phyloP scores from a whole-genome alignment of 179 eudicot species.

The Monotropa hypopitys region DNA sequence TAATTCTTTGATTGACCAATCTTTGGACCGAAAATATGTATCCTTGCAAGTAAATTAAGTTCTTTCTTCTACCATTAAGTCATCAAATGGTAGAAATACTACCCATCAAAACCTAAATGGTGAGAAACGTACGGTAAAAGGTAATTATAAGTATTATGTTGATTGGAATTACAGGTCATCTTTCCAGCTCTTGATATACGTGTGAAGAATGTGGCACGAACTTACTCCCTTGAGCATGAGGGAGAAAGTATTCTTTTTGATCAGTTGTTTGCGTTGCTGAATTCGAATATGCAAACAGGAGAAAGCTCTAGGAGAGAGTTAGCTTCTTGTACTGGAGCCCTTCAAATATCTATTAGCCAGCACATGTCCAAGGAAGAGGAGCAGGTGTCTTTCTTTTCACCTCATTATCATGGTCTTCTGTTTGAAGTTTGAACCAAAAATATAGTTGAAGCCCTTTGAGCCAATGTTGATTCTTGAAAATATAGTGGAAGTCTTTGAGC shows the following conservation, averaged over 20 bases:
- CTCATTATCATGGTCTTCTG: background rate
- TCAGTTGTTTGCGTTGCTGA: constrained; percentile 66
- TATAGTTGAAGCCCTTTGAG: background rate
- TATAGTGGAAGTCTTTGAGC: background rate
- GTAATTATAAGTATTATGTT: background rate
- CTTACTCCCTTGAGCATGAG: constrained; percentile 94
- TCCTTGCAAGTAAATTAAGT: background rate
- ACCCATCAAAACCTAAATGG: background rate
- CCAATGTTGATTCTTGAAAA: background rate
- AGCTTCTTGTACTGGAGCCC: constrained; percentile 91
- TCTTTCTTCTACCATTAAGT: background rate
- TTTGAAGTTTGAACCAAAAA: background rate
- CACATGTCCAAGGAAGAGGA: constrained; percentile 97
- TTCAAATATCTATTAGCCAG: constrained; percentile 85
- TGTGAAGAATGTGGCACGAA: constrained; percentile 89
- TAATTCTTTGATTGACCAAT: background rate
- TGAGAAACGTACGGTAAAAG: background rate
- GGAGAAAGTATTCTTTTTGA: constrained; percentile 91
- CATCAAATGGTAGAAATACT: background rate
- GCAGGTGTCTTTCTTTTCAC: constrained; percentile 36
- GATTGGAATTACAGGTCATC: constrained; percentile 53
- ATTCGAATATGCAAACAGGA: constrained; percentile 42
- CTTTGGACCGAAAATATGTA: background rate
- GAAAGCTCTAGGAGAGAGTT: constrained; percentile 79
- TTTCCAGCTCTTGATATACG: constrained; percentile 97